Conservation (phyloP, 2,329 filamentous ascomycete genomes). For the Elsinoe necatrix region DNA sequence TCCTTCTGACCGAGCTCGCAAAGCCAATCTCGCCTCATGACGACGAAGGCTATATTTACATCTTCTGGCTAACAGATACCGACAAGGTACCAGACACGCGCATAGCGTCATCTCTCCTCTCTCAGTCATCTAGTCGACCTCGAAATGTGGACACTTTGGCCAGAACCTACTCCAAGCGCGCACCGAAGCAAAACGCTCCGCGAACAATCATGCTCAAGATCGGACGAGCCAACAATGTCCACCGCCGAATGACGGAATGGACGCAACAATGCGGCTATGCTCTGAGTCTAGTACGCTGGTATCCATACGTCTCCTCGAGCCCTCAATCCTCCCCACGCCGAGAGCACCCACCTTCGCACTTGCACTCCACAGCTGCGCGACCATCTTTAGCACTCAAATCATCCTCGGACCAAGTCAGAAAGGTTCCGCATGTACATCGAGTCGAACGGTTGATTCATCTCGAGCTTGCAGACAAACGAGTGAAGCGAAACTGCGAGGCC, state of each 20-base stretch:
- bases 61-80: conserved; percentile 86
- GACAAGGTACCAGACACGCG: conserved; percentile 44
- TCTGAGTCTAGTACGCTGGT: conserved; percentile 80
- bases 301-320: conserved; percentile 59
- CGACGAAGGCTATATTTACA: conserved; percentile 91
- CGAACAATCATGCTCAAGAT: conserved; percentile 62
- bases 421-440: conserved; percentile 76
- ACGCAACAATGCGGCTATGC: conserved; percentile 84
- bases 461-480: conserved; percentile 59
- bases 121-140: conserved; percentile 17
- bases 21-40: conserved; percentile 66
- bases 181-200: conserved; percentile 17
- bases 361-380: conserved; percentile 27
- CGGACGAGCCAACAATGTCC: conserved; percentile 68
- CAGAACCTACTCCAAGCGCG: conserved; percentile 23
- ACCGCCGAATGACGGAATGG: conserved; percentile 88
- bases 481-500: conserved; percentile 57
- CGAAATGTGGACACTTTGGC: neutral
- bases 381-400: conserved; percentile 20
- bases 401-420: conserved; percentile 39
- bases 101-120: conserved; percentile 28
- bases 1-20: conserved; percentile 65
- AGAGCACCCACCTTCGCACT: conserved; percentile 17
- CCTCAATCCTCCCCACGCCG: conserved; percentile 23
- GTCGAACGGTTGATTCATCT: conserved; percentile 87